These are phyloP conservation scores for Kodamaea hsintzibuensis DNA, from an alignment of 805 yeast genomes.

Conservation along the genomic window DNA sequence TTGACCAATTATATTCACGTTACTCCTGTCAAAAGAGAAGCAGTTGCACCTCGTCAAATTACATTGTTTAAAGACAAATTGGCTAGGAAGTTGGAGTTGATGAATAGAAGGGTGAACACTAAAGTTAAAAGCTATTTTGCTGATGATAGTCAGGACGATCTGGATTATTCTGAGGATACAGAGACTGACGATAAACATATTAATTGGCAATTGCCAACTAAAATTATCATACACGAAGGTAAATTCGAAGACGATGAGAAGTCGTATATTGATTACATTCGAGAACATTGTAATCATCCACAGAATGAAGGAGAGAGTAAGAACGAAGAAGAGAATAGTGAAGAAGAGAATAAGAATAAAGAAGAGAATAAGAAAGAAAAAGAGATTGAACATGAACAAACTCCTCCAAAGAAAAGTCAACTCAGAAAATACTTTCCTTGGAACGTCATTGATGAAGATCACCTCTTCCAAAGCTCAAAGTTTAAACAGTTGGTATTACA, in stretches of 20 bases:
- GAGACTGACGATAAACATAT: conserved; percentile 1
- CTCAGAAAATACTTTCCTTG: not conserved
- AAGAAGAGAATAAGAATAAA: not conserved
- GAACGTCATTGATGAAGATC: not conserved
- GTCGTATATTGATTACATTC: conserved; percentile 7
- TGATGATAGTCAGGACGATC: not conserved
- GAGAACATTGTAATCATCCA: conserved; percentile 1
- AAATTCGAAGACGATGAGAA: not conserved
- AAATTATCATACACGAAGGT: conserved; percentile 10
- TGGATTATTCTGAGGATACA: not conserved
- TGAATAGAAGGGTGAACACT: not conserved
- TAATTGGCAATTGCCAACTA: conserved; percentile 4
- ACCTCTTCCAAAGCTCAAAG: not conserved
- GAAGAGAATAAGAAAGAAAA: not conserved
- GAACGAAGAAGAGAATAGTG: not conserved
- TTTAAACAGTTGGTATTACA: not conserved
- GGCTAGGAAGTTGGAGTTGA: conserved; percentile 1
- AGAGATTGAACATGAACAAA: not conserved
- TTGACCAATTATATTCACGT: conserved; percentile 2
- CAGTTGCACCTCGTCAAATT: not conserved
- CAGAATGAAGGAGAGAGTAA: not conserved
- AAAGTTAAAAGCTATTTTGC: not conserved
- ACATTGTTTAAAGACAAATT: conserved; percentile 1
- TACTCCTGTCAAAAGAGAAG: conserved; percentile 8
- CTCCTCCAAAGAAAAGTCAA: not conserved